A percentile compares a stretch with the other conserved stretches of the same genome.
phyloP scores from a whole-genome alignment of 1,284 basidiomycete species.

The Heterobasidion parviporum region DNA sequence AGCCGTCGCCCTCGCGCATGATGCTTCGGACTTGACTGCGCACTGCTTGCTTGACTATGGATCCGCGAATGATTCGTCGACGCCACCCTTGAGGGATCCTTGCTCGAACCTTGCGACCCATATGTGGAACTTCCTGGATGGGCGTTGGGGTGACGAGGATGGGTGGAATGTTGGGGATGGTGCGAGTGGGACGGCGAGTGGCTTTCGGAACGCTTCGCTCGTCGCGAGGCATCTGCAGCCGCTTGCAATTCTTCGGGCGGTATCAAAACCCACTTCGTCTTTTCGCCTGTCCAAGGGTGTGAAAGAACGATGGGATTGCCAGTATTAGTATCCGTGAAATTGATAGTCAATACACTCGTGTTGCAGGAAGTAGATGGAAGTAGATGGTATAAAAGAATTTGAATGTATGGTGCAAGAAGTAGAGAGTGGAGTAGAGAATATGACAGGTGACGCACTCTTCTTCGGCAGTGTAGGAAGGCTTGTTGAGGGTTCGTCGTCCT shows the following conservation, averaged over 20 bases:
- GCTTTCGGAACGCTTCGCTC: constrained; percentile 12
- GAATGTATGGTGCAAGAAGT: background rate
- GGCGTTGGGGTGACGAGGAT: constrained; percentile 6
- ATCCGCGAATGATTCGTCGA: constrained; percentile 31
- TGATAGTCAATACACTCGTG: background rate
- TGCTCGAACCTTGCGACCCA: constrained; percentile 25
- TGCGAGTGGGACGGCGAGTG: constrained; percentile 13
- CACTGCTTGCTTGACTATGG: constrained; percentile 34
- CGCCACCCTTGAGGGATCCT: constrained; percentile 20
- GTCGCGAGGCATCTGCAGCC: constrained; percentile 35
- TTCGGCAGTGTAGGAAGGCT: constrained; percentile 23
- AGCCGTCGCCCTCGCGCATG: constrained; percentile 10
- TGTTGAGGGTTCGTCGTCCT: constrained; percentile 12
- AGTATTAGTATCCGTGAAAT: constrained; percentile 9
- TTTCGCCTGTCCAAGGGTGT: constrained; percentile 31
- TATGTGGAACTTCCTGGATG: constrained; percentile 19
- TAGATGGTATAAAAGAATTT: background rate
- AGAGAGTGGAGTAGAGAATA: constrained; percentile 9
- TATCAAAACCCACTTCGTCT: constrained; percentile 53
- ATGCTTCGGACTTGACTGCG: constrained; percentile 33
- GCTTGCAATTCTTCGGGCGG: constrained; percentile 49
- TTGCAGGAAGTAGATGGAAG: constrained; percentile 2
- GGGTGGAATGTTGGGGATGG: background rate
- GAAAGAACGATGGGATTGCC: constrained; percentile 8
- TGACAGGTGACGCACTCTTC: constrained; percentile 39